Evolutionary conservation across 768 basidiomycete genomes (phyloP).

Genomic region (Boletus vinaceobasis): DNA sequence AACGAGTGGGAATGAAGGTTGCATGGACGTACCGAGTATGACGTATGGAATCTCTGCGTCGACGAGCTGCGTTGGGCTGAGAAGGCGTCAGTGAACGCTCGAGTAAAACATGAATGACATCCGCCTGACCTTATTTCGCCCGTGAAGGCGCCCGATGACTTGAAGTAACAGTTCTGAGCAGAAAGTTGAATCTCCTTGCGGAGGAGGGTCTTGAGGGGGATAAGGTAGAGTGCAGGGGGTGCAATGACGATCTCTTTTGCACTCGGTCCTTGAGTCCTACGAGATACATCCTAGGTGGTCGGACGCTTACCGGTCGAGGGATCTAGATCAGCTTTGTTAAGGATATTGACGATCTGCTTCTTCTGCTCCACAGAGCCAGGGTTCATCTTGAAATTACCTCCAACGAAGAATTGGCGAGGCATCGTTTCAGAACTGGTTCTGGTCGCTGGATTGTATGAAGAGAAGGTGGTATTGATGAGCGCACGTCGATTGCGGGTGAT

Average conservation of each 20-base stretch:
- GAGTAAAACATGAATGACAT: neutral
- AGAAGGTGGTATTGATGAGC: neutral
- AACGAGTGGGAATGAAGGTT: neutral
- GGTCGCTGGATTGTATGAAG: neutral
- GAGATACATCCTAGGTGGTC: neutral
- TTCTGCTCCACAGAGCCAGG: slow-evolving; percentile 64
- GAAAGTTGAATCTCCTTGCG: slow-evolving; percentile 72
- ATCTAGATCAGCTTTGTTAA: slow-evolving; percentile 83
- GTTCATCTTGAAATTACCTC: slow-evolving; percentile 99
- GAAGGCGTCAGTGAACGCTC: neutral
- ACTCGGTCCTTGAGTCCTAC: slow-evolving; percentile 9
- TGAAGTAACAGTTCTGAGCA: slow-evolving; percentile 90
- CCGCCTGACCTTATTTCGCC: slow-evolving; percentile 84
- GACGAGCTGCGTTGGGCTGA: slow-evolving; percentile 75
- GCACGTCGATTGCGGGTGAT: neutral
- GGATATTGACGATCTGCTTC: slow-evolving; percentile 55
- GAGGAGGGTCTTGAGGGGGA: slow-evolving; percentile 61
- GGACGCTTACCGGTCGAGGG: slow-evolving; percentile 59
- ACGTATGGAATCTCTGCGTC: slow-evolving; percentile 90
- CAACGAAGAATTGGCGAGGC: slow-evolving; percentile 89
- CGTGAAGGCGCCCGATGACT: slow-evolving; percentile 86
- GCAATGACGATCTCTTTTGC: slow-evolving; percentile 86
- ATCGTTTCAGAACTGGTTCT: slow-evolving; percentile 32
- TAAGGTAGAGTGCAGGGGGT: slow-evolving; percentile 84
- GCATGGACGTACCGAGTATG: slow-evolving; percentile 64